These are phyloP conservation scores for Syzygium jambos DNA, from an alignment of 345 rosid genomes.

Conservation along the genomic window DNA sequence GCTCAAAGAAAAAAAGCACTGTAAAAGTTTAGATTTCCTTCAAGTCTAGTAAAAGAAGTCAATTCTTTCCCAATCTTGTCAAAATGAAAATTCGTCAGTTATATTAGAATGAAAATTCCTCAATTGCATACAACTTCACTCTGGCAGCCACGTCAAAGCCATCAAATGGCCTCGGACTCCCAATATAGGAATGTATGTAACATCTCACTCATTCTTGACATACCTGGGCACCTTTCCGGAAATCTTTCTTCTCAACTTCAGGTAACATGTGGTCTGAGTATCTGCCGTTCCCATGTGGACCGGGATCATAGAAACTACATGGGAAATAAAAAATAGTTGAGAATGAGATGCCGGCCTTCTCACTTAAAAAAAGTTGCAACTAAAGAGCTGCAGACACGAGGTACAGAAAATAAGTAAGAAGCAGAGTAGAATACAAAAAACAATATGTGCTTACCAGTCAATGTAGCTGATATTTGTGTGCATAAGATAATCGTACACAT, in stretches of 20 bases:
- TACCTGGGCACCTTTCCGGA: slow-evolving; percentile 99
- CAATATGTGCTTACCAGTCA: slow-evolving; percentile 57
- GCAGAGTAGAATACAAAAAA: not conserved
- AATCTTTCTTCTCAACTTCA: slow-evolving; percentile 79
- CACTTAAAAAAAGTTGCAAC: not conserved
- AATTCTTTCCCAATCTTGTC: not conserved
- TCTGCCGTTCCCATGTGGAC: slow-evolving; percentile 98
- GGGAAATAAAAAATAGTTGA: slow-evolving; percentile 11
- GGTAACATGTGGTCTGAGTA: slow-evolving; percentile 97
- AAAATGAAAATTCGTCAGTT: not conserved
- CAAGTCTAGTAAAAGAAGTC: not conserved
- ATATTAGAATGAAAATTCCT: not conserved
- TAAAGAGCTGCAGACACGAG: not conserved
- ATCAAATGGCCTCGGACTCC: not conserved
- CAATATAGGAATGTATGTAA: not conserved
- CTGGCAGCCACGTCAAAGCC: not conserved
- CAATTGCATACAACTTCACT: not conserved
- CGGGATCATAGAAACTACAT: slow-evolving; percentile 83
- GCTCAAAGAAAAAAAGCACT: not conserved
- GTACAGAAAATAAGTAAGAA: not conserved
- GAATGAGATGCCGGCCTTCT: not conserved
- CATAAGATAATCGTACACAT: slow-evolving; percentile 76
- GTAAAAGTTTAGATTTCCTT: not conserved
- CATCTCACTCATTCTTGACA: not conserved
- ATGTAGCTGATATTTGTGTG: slow-evolving; percentile 77